Conservation (phyloP, 306 rosid genomes). For the Crotalaria pallida region DNA sequence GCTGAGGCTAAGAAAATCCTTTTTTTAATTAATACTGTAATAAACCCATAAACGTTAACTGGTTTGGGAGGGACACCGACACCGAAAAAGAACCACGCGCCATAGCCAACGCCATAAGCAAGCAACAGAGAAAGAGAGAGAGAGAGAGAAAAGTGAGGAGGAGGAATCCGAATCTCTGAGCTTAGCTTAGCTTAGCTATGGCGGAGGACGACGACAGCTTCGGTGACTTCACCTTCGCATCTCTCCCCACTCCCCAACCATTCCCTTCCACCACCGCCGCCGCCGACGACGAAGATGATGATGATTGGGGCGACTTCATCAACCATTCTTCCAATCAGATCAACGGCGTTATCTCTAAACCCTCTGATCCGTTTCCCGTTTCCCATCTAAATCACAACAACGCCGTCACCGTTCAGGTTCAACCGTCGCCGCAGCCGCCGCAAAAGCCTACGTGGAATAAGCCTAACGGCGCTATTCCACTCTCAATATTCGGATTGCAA, state of each 20-base stretch:
- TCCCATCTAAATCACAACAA: conserved; percentile 20
- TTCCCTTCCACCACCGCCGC: neutral
- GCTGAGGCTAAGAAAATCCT: too few species aligned
- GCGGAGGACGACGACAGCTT: conserved; percentile 70
- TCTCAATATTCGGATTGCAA: conserved; percentile 79
- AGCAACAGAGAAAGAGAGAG: neutral
- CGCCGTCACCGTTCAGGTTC: conserved; percentile 3
- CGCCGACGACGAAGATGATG: conserved; percentile 45
- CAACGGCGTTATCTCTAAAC: conserved; percentile 20
- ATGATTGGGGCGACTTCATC: conserved; percentile 68
- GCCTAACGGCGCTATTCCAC: conserved; percentile 71
- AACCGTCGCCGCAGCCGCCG: neutral
- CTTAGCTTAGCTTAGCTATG: conserved; percentile 43
- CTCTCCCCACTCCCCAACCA: conserved; percentile 26
- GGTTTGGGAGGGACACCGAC: too few species aligned
- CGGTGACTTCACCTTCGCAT: conserved; percentile 64
- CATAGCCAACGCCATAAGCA: neutral
- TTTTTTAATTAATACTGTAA: too few species aligned
- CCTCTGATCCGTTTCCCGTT: conserved; percentile 18
- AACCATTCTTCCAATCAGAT: conserved; percentile 49
- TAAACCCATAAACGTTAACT: too few species aligned
- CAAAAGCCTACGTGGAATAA: conserved; percentile 35
- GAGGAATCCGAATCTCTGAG: neutral
- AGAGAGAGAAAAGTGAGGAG: neutral
- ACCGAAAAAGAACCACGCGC: too few species aligned